Percentiles rank a stretch among this genome's conserved stretches.
These are phyloP conservation scores for Calonectria montana DNA, from an alignment of 2,329 filamentous ascomycete genomes.

Conservation along the genomic window DNA sequence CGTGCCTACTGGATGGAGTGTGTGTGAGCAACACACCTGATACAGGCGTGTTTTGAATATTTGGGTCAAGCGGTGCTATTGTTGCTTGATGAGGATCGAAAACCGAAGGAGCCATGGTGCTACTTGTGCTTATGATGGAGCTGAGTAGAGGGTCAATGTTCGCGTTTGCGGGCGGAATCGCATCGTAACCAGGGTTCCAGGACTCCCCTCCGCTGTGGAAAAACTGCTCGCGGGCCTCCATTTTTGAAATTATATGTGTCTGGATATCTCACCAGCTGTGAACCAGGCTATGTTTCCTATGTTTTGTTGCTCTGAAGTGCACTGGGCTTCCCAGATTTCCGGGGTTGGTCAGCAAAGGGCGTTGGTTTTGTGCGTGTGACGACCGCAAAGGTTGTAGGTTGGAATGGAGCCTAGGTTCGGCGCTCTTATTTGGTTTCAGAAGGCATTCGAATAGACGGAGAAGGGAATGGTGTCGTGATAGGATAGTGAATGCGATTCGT, in stretches of 20 bases:
- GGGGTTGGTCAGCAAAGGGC: background rate
- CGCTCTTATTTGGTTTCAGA: background rate
- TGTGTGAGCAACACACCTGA: background rate
- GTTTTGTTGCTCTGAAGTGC: background rate
- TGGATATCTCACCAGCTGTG: background rate
- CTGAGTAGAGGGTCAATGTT: slow-evolving; percentile 35
- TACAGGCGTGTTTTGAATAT: background rate
- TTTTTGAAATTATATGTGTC: background rate
- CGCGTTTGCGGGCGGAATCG: slow-evolving; percentile 5
- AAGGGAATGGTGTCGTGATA: background rate
- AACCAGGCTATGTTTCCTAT: background rate
- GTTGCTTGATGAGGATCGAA: slow-evolving; percentile 20
- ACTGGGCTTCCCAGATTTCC: background rate
- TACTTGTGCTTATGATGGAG: background rate
- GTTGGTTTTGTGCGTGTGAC: background rate
- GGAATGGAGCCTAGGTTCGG: background rate
- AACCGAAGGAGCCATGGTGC: slow-evolving; percentile 5
- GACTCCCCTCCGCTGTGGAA: background rate
- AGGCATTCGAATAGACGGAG: background rate
- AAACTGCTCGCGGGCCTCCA: slow-evolving; percentile 19
- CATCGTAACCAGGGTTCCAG: background rate
- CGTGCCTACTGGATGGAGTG: background rate
- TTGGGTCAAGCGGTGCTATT: background rate
- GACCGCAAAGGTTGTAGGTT: background rate
- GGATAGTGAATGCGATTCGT: background rate